Percentiles rank a stretch among this genome's conserved stretches.
Conservation (phyloP, 1,139 yeast genomes). For the Kodamaea suecica region DNA sequence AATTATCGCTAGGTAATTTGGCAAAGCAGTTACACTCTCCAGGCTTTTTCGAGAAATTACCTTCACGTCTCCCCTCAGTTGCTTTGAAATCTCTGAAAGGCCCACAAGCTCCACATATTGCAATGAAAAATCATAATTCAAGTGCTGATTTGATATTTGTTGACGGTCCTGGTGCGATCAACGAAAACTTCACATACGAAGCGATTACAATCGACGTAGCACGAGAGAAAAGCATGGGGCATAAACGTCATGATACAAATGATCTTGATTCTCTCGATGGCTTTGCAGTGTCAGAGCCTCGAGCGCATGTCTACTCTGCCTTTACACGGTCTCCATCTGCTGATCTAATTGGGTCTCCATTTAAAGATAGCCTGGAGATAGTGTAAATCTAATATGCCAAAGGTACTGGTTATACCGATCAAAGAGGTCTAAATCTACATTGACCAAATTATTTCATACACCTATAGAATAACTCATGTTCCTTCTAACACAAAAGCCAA, state of each 20-base stretch:
- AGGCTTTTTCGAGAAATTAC: slow-evolving; percentile 38
- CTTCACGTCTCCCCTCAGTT: slow-evolving; percentile 30
- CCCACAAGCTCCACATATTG: slow-evolving; percentile 11
- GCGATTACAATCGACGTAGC: slow-evolving; percentile 10
- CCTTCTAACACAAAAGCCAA: too few species aligned
- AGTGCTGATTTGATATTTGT: slow-evolving; percentile 24
- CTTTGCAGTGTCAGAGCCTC: background rate
- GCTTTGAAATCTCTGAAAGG: slow-evolving; percentile 14
- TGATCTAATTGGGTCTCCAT: background rate
- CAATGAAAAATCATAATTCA: slow-evolving; percentile 16
- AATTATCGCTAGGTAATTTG: slow-evolving; percentile 33
- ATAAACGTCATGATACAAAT: background rate
- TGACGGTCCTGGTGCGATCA: slow-evolving; percentile 28
- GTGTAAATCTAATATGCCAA: too few species aligned
- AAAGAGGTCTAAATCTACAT: too few species aligned
- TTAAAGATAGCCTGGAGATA: background rate
- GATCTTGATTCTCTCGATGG: too few species aligned
- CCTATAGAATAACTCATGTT: too few species aligned
- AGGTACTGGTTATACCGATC: too few species aligned
- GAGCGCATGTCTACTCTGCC: slow-evolving; percentile 5
- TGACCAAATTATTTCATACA: too few species aligned
- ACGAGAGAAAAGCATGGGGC: background rate
- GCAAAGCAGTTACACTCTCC: slow-evolving; percentile 42
- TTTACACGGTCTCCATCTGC: slow-evolving; percentile 1
- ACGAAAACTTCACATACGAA: slow-evolving; percentile 35